These are phyloP conservation scores for Silene coronaria DNA, from an alignment of 179 eudicot genomes.

Conservation along the genomic window DNA sequence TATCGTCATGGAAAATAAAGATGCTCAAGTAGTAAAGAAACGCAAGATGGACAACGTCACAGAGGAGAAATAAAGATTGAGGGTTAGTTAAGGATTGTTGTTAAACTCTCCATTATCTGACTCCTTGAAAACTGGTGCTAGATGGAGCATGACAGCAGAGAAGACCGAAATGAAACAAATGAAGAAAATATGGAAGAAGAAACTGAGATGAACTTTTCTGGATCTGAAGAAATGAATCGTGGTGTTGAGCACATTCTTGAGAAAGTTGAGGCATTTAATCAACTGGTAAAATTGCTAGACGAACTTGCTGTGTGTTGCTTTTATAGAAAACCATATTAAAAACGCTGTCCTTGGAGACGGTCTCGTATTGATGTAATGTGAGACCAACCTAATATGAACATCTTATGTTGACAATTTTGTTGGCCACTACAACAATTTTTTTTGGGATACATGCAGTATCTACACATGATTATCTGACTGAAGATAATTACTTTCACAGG, in stretches of 20 bases:
- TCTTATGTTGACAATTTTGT: background rate
- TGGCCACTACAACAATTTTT: background rate
- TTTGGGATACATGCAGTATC: background rate
- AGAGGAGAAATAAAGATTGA: background rate
- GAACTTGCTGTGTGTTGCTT: background rate
- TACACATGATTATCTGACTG: background rate
- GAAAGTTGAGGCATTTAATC: constrained; percentile 65
- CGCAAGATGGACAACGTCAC: constrained; percentile 45
- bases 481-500: constrained; percentile 35
- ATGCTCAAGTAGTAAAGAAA: constrained; percentile 37
- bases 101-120: constrained; percentile 13
- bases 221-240: constrained; percentile 72
- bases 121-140: constrained; percentile 24
- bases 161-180: constrained; percentile 31
- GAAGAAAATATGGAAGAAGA: constrained; percentile 53
- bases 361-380: background rate
- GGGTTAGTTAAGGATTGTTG: constrained; percentile 5
- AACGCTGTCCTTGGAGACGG: background rate
- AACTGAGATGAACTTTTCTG: constrained; percentile 38
- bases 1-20: constrained; percentile 43
- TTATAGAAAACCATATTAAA: background rate
- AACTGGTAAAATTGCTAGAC: constrained; percentile 42
- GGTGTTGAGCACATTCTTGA: constrained; percentile 63
- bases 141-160: constrained; percentile 43
- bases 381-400: background rate